Conservation (phyloP, 495 filamentous ascomycete genomes). For the Penicillium maclennaniae region DNA sequence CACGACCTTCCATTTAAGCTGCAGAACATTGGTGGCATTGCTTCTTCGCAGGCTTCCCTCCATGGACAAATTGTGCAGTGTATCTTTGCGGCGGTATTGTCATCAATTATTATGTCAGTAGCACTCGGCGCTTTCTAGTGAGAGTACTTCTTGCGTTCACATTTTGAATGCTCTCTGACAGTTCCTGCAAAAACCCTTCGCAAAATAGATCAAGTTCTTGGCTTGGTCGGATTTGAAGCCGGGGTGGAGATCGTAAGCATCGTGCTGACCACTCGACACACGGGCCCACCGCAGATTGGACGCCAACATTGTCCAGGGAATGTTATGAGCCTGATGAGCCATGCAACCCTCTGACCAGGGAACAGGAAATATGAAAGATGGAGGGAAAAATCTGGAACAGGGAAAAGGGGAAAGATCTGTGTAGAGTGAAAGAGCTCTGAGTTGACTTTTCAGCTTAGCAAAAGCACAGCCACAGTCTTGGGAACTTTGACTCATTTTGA, state of each 20-base stretch:
- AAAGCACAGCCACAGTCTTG: too few relatives aligned
- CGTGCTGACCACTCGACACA: not conserved
- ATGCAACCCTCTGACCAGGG: not conserved
- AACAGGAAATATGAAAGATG: not conserved
- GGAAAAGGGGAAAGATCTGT: too few relatives aligned
- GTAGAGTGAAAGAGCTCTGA: too few relatives aligned
- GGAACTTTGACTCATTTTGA: too few relatives aligned
- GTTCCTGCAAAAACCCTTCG: slow-evolving; percentile 11
- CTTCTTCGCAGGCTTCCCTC: not conserved
- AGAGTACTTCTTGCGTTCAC: slow-evolving; percentile 19
- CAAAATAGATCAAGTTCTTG: slow-evolving; percentile 16
- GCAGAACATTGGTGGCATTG: not conserved
- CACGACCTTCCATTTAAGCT: not conserved
- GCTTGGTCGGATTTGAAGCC: slow-evolving; percentile 14
- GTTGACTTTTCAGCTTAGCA: too few relatives aligned
- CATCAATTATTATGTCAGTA: not conserved
- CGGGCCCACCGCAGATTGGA: slow-evolving; percentile 14
- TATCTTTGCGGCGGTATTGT: not conserved
- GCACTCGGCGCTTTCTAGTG: slow-evolving; percentile 1
- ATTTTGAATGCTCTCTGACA: slow-evolving; percentile 13
- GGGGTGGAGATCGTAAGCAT: slow-evolving; percentile 11
- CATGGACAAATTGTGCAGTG: not conserved
- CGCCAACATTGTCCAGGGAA: slow-evolving; percentile 11
- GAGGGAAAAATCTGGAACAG: too few relatives aligned
- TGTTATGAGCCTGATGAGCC: slow-evolving; percentile 21